These are phyloP conservation scores for Fusarium solani-melongenae DNA, from an alignment of 2,329 filamentous ascomycete genomes.

Conservation along the genomic window DNA sequence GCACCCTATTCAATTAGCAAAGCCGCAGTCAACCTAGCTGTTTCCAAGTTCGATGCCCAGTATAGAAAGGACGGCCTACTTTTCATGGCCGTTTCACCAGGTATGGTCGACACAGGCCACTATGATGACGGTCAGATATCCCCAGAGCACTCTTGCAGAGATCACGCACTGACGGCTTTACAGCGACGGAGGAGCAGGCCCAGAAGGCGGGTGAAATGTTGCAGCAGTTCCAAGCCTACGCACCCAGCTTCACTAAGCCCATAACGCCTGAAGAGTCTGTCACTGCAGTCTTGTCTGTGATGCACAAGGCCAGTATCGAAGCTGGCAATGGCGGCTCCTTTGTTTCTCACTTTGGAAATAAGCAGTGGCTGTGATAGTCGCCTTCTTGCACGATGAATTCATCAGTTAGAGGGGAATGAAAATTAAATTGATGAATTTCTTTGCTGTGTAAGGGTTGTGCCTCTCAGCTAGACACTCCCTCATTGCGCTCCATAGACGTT, in stretches of 20 bases:
- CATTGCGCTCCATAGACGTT: not conserved
- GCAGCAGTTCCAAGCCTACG: slow-evolving; percentile 48
- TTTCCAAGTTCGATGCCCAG: slow-evolving; percentile 64
- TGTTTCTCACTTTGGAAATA: slow-evolving; percentile 64
- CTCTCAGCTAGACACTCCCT: not conserved
- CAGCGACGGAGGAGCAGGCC: slow-evolving; percentile 43
- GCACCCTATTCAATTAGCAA: slow-evolving; percentile 61
- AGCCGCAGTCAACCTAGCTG: slow-evolving; percentile 62
- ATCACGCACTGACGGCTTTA: not conserved
- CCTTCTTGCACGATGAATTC: not conserved
- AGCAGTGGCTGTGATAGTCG: slow-evolving; percentile 57
- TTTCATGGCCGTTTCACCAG: slow-evolving; percentile 63
- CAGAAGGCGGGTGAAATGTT: slow-evolving; percentile 38
- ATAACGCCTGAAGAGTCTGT: slow-evolving; percentile 51
- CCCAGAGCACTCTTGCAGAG: not conserved
- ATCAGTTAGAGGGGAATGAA: too few species aligned
- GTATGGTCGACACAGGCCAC: slow-evolving; percentile 58
- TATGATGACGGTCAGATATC: slow-evolving; percentile 38
- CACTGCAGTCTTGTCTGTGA: slow-evolving; percentile 47
- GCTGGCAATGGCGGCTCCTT: slow-evolving; percentile 61
- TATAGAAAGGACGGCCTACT: slow-evolving; percentile 62
- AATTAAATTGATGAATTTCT: not conserved
- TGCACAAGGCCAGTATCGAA: slow-evolving; percentile 49
- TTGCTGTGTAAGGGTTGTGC: not conserved
- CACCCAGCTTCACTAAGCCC: slow-evolving; percentile 52